phyloP scores from a whole-genome alignment of 1,139 yeast species.

The Candida glucosophila region DNA sequence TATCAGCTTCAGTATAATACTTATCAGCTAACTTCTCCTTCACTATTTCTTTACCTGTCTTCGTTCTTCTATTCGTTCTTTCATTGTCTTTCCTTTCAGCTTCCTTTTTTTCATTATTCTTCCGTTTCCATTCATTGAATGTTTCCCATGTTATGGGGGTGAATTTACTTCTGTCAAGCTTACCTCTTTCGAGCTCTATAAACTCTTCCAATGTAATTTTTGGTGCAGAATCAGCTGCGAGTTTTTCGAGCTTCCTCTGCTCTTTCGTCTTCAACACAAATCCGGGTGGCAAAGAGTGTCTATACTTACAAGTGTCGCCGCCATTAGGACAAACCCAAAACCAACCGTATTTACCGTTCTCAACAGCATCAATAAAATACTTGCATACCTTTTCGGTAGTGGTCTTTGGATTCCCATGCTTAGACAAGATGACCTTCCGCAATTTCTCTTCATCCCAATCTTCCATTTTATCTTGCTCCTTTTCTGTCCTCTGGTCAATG shows the following conservation, averaged over 20 bases:
- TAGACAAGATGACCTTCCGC: constrained; percentile 75
- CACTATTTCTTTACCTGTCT: constrained; percentile 78
- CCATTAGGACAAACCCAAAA: constrained; percentile 97
- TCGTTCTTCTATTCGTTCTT: constrained; percentile 34
- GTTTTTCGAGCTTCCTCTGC: constrained; percentile 80
- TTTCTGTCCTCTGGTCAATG: constrained; percentile 73
- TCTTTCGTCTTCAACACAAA: constrained; percentile 95
- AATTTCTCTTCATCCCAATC: constrained; percentile 95
- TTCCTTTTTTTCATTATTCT: constrained; percentile 53
- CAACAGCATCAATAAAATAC: constrained; percentile 91
- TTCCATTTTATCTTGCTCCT: constrained; percentile 87
- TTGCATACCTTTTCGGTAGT: constrained; percentile 96
- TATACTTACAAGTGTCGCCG: constrained; percentile 87
- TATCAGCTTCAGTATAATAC: constrained; percentile 40
- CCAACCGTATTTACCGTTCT: constrained; percentile 97
- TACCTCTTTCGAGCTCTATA: constrained; percentile 86
- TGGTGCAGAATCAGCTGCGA: constrained; percentile 80
- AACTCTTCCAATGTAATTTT: constrained; percentile 92
- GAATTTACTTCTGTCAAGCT: constrained; percentile 64
- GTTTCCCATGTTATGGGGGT: constrained; percentile 84
- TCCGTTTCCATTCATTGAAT: constrained; percentile 79
- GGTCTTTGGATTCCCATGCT: constrained; percentile 90
- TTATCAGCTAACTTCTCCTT: constrained; percentile 67
- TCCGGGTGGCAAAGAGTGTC: constrained; percentile 96
- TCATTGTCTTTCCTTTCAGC: constrained; percentile 50